Conservation (phyloP, 2,329 filamentous ascomycete species). For the Botrytis paeoniae region DNA sequence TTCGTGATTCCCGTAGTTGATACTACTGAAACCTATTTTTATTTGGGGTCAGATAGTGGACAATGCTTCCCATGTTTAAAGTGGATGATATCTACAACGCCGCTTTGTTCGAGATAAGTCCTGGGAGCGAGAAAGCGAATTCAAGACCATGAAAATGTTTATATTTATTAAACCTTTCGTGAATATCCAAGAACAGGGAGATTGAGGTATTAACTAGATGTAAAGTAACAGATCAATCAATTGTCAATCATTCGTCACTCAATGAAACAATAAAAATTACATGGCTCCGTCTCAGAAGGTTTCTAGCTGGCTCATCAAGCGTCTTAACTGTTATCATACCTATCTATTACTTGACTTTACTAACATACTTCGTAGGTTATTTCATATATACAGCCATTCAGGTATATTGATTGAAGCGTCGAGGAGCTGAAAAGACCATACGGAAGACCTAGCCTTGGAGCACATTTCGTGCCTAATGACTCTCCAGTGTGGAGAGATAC, state of each 20-base stretch:
- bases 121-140: not conserved
- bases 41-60: slow-evolving; percentile 4
- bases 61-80: slow-evolving; percentile 10
- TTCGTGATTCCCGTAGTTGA: slow-evolving; percentile 13
- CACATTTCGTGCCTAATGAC: slow-evolving; percentile 14
- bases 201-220: not conserved
- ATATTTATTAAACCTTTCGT: not conserved
- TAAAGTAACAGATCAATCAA: not conserved
- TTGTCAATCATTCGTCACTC: not conserved
- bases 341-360: not conserved
- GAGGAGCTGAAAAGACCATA: not conserved
- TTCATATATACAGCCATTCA: not conserved
- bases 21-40: slow-evolving; percentile 16
- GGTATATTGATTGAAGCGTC: not conserved
- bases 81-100: slow-evolving; percentile 12
- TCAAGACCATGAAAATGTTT: not conserved
- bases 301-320: not conserved
- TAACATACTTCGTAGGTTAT: not conserved
- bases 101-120: slow-evolving; percentile 11
- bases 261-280: not conserved
- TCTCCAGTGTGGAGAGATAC: slow-evolving; percentile 10
- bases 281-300: not conserved
- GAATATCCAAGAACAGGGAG: not conserved
- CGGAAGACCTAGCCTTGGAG: not conserved
- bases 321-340: not conserved